These are phyloP conservation scores for Rosellinia necatrix DNA, from an alignment of 2,329 filamentous ascomycete genomes.

Conservation along the genomic window DNA sequence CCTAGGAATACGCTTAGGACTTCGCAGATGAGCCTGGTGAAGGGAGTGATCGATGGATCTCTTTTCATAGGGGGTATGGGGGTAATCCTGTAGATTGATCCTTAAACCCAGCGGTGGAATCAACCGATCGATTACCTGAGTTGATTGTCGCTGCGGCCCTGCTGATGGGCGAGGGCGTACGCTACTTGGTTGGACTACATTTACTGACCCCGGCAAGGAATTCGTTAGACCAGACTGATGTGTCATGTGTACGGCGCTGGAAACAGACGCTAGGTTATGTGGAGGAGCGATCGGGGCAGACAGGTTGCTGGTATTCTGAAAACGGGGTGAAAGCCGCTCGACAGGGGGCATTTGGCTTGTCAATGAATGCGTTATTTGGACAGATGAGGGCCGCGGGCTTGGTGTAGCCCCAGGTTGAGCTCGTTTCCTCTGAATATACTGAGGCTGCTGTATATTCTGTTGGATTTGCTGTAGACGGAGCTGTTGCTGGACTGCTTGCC, in stretches of 20 bases:
- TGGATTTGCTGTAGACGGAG: neutral
- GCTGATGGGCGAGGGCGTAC: neutral
- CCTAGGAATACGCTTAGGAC: slow-evolving; percentile 50
- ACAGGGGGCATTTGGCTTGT: neutral
- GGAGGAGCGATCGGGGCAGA: neutral
- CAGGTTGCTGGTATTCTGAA: slow-evolving; percentile 9
- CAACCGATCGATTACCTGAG: slow-evolving; percentile 25
- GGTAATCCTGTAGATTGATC: slow-evolving; percentile 44
- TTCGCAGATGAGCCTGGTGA: slow-evolving; percentile 53
- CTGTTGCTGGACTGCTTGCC: slow-evolving; percentile 9
- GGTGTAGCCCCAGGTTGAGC: slow-evolving; percentile 12
- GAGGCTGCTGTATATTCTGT: slow-evolving; percentile 16
- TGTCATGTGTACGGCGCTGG: neutral
- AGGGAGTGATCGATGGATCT: slow-evolving; percentile 50
- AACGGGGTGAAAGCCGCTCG: slow-evolving; percentile 8
- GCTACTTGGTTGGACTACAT: slow-evolving; percentile 8
- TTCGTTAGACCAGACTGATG: neutral
- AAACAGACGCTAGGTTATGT: neutral
- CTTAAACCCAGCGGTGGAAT: slow-evolving; percentile 29
- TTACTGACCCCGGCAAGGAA: slow-evolving; percentile 4
- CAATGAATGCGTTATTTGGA: neutral
- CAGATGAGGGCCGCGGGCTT: slow-evolving; percentile 14
- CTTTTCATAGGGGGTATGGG: slow-evolving; percentile 47
- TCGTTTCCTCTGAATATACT: slow-evolving; percentile 10
- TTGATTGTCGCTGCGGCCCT: slow-evolving; percentile 1